Evolutionary conservation across 169 alveolate genomes (phyloP), one percentile per base, ranked within the genome.

Genomic region (Cryptosporidium canis): DNA sequence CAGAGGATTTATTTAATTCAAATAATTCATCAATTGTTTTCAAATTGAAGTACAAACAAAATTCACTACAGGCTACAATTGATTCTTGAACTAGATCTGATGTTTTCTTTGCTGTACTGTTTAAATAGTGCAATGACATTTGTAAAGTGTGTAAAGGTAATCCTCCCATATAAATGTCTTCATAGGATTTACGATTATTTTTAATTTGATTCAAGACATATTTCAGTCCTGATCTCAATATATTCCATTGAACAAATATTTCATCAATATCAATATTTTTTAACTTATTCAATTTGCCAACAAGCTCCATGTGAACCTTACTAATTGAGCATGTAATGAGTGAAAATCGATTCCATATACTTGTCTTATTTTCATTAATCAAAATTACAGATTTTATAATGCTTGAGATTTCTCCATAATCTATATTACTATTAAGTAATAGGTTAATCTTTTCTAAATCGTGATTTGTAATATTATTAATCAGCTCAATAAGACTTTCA

Each of bases 131-230:
- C 24, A 77, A 55, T 43, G 72, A 31, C 87, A 58, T 77, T 37
- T 77, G 87, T 37, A 77, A 21, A 14, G 87, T 77, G 41, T 77
- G 87, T 43, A 77, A 41, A 24, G 87, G 72, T 12, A 77, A n/a
- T 43, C 87, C 87, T 31, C 72, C 72, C 87, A 77, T 77, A 77
- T 77, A 77, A 39, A 33, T 39, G 29, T 58, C 87, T 61, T 77
- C 87, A 61, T 77, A 77, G 9, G 87, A 77, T 43, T 45, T 77
- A 58, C 87, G 87, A 61, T 77, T 77, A 24, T 58, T 43, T 58
- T 55, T 77, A 18, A 77, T 61, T 16, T 77, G 72, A 39, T 55
- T 39, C 45, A 58, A 44, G 5, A 77, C 12, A n/a, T 39, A 39
- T 61, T 77, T 77, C 31, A 77, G 39, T 16, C 87, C 72, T 24